phyloP scores from a whole-genome alignment of 345 rosid genomes.

The Gossypium stocksii region DNA sequence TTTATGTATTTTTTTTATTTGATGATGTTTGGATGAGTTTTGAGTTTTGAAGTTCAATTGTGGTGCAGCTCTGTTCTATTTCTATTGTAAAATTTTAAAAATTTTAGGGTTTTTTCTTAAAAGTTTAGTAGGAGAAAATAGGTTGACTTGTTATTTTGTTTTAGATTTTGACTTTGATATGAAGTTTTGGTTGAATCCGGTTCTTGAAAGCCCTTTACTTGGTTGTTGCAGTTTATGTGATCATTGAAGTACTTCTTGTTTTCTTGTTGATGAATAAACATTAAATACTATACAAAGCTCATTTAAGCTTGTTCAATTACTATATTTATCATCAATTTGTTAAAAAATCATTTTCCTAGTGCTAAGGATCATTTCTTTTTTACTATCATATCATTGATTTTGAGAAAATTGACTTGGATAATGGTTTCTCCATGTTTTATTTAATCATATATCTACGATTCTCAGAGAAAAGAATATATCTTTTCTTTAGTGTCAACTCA shows the following conservation, averaged over 20 bases:
- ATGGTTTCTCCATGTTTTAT: neutral
- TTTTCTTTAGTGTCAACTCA: neutral
- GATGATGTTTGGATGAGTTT: neutral
- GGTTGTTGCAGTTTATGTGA: neutral
- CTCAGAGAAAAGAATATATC: neutral
- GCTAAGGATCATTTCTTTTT: neutral
- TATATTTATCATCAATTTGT: neutral
- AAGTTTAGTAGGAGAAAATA: neutral
- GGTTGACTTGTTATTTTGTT: neutral
- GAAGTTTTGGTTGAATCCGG: slow-evolving; percentile 4
- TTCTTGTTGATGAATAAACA: neutral
- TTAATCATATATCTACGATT: neutral
- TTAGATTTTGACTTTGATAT: neutral
- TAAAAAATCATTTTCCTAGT: neutral
- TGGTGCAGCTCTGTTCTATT: neutral
- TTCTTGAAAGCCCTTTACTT: neutral
- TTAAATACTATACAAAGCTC: neutral
- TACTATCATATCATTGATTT: neutral
- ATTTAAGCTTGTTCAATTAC: neutral
- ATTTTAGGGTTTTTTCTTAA: neutral
- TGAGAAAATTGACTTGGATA: neutral
- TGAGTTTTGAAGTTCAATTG: slow-evolving; percentile 10
- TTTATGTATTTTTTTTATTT: neutral
- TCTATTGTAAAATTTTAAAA: neutral
- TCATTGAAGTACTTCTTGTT: neutral